Percentiles rank a stretch among this genome's conserved stretches.
phyloP scores from a whole-genome alignment of 768 basidiomycete species.

The Galerina sulciceps region DNA sequence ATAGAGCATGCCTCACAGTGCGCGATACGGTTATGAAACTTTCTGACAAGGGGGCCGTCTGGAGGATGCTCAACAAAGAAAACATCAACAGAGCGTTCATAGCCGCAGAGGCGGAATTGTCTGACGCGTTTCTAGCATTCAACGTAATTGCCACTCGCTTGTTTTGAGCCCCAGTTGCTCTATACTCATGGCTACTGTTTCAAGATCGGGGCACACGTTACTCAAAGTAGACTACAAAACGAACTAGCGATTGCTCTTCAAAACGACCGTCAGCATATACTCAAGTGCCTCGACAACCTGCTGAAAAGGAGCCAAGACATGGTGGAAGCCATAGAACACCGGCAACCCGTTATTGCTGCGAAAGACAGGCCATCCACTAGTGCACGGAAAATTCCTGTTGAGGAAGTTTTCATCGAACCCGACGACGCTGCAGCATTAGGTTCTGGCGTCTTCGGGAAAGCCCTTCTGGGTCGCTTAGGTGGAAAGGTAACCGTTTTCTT shows the following conservation, averaged over 20 bases:
- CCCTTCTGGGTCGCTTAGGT: neutral
- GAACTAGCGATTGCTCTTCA: conserved; percentile 5
- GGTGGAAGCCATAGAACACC: neutral
- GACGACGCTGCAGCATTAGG: neutral
- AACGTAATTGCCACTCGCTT: neutral
- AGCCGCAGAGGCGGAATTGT: neutral
- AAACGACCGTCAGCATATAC: conserved; percentile 1
- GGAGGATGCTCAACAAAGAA: conserved; percentile 7
- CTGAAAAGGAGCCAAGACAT: conserved; percentile 2
- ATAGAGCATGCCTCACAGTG: conserved; percentile 6
- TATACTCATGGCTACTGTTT: neutral
- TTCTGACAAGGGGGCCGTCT: neutral
- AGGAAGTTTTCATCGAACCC: neutral
- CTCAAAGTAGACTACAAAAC: neutral
- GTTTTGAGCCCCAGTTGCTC: no score
- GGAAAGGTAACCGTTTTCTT: neutral
- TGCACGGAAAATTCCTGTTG: neutral
- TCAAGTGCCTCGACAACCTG: conserved; percentile 6
- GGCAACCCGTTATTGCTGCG: neutral
- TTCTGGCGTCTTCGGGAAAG: conserved; percentile 4
- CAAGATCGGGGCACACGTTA: conserved; percentile 7
- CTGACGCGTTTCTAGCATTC: conserved; percentile 9
- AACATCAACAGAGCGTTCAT: conserved; percentile 2
- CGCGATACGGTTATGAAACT: conserved; percentile 5
- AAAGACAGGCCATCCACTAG: neutral